phyloP scores from a whole-genome alignment of 192 early-diverging fungal species.

The Coemansia sp. region DNA sequence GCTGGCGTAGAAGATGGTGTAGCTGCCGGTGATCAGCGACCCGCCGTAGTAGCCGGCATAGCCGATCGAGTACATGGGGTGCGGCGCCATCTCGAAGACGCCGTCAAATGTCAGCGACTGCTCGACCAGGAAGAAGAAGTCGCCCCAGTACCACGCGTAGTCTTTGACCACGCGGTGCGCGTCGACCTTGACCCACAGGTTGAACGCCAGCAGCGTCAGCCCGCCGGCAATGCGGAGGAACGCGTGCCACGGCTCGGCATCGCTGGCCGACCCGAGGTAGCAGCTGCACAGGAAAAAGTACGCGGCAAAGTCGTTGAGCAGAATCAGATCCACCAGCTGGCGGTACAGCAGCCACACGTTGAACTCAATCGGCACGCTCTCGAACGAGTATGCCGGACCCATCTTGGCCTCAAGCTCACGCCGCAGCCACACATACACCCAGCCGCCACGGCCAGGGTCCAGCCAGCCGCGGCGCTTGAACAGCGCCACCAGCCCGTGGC shows the following conservation, averaged over 20 bases:
- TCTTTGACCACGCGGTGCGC: slow-evolving; percentile 94
- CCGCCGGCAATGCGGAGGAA: slow-evolving; percentile 75
- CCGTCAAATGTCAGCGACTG: slow-evolving; percentile 89
- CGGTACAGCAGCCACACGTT: slow-evolving; percentile 96
- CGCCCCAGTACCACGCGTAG: slow-evolving; percentile 99
- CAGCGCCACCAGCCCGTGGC: slow-evolving; percentile 64
- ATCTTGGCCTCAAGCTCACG: slow-evolving; percentile 71
- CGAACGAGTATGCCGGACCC: slow-evolving; percentile 75
- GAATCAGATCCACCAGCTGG: slow-evolving; percentile 84
- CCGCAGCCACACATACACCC: slow-evolving; percentile 59
- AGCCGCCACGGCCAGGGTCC: slow-evolving; percentile 54
- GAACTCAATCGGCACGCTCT: slow-evolving; percentile 86
- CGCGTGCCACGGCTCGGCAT: slow-evolving; percentile 56
- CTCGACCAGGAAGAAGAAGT: slow-evolving; percentile 95
- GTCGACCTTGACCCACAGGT: slow-evolving; percentile 95
- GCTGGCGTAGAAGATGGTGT: slow-evolving; percentile 85
- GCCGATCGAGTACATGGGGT: slow-evolving; percentile 99
- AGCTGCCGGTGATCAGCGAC: slow-evolving; percentile 85
- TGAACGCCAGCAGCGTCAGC: slow-evolving; percentile 76
- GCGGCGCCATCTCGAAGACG: slow-evolving; percentile 95
- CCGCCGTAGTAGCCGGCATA: slow-evolving; percentile 95
- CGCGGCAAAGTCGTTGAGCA: slow-evolving; percentile 88
- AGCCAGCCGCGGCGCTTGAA: slow-evolving; percentile 68
- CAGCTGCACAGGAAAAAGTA: slow-evolving; percentile 86
- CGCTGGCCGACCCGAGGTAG: slow-evolving; percentile 62